phyloP scores from a whole-genome alignment of 345 rosid species.

The Hibiscus trionum region DNA sequence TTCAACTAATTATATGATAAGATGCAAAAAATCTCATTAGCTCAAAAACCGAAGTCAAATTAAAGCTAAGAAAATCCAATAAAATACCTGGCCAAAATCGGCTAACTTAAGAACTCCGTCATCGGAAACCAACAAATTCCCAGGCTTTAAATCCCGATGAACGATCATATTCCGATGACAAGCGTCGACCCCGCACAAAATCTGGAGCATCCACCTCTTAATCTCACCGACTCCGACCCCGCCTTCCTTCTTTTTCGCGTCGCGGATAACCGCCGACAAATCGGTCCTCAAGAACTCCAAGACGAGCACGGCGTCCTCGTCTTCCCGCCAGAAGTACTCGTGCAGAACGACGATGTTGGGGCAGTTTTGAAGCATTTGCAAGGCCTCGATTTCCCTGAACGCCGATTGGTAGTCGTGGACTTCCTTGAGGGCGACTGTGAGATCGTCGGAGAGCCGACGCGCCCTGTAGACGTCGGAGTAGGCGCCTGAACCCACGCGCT shows the following conservation, averaged over 20 bases:
- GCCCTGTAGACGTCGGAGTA: conserved; percentile 89
- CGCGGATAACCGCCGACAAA: conserved; percentile 53
- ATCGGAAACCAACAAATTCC: conserved; percentile 68
- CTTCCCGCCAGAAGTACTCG: conserved; percentile 92
- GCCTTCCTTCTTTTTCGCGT: conserved; percentile 39
- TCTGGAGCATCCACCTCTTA: conserved; percentile 96
- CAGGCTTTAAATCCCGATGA: conserved; percentile 93
- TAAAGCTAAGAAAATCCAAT: background rate
- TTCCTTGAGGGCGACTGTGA: conserved; percentile 81
- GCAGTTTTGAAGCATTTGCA: conserved; percentile 56
- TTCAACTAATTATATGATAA: background rate
- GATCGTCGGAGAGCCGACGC: conserved; percentile 65
- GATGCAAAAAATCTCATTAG: background rate
- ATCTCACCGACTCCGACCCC: conserved; percentile 50
- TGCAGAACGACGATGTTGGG: conserved; percentile 72
- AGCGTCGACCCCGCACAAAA: conserved; percentile 60
- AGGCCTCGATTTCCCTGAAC: conserved; percentile 84
- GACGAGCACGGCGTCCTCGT: conserved; percentile 93
- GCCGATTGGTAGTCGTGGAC: conserved; percentile 93
- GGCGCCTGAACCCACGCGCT: conserved; percentile 82
- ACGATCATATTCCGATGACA: conserved; percentile 75
- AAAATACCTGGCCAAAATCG: conserved; percentile 87
- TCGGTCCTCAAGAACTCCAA: conserved; percentile 77
- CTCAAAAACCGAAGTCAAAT: too few relatives aligned
- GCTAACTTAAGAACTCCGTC: conserved; percentile 87